A percentile compares a stretch with the other conserved stretches of the same genome.
phyloP scores from a whole-genome alignment of 331 rosid species.

The Ulmus americana region DNA sequence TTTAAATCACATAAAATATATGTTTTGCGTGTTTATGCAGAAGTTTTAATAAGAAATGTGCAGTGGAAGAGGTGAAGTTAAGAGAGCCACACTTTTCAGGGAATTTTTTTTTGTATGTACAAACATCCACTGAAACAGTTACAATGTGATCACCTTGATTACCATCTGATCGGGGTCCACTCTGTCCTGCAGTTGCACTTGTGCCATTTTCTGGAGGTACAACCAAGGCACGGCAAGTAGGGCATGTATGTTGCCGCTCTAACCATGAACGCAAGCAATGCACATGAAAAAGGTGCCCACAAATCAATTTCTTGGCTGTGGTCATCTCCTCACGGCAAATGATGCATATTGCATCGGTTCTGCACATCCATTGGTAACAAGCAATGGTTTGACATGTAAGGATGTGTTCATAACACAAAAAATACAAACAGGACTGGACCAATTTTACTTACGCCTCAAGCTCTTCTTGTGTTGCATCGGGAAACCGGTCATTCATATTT shows the following conservation, averaged over 20 bases:
- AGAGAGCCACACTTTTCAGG: neutral
- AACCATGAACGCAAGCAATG: constrained; percentile 97
- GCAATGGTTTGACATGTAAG: constrained; percentile 16
- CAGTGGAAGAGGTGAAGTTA: neutral
- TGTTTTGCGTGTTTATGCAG: neutral
- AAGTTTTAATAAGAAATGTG: neutral
- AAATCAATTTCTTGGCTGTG: constrained; percentile 85
- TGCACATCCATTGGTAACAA: constrained; percentile 35
- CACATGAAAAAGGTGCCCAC: constrained; percentile 95
- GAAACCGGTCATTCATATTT: constrained; percentile 96
- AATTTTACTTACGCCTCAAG: constrained; percentile 68
- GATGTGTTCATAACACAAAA: constrained; percentile 9
- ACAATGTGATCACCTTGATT: constrained; percentile 48
- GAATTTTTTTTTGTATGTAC: too few relatives aligned
- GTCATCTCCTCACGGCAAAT: constrained; percentile 99
- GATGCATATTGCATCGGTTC: constrained; percentile 94
- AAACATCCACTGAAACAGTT: too few relatives aligned
- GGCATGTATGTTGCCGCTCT: constrained; percentile 97
- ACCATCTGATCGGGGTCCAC: constrained; percentile 57
- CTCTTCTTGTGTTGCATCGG: constrained; percentile 95
- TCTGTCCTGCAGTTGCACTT: constrained; percentile 52
- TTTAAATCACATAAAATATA: neutral
- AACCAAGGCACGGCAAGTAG: constrained; percentile 95
- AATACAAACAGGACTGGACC: neutral
- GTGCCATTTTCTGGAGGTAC: constrained; percentile 81